Percentiles rank a stretch among this genome's conserved stretches.
Conservation (phyloP, 805 yeast genomes). For the Cyberlindnera misumaiensis region DNA sequence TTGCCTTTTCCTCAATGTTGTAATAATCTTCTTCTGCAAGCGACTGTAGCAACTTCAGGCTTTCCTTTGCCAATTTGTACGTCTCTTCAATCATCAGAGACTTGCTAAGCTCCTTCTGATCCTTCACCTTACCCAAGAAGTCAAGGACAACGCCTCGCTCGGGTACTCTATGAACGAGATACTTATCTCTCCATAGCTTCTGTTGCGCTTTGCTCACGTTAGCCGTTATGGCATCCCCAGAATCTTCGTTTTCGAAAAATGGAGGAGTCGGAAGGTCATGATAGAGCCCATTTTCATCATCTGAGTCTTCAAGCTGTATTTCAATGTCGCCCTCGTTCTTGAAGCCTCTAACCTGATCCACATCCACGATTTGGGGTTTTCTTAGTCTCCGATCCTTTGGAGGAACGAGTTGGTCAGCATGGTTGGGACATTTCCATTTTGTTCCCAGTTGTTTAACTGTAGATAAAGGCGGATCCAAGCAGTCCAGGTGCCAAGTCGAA, state of each 20-base stretch:
- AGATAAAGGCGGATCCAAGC: conserved; percentile 70
- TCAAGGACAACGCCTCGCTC: conserved; percentile 65
- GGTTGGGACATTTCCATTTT: conserved; percentile 92
- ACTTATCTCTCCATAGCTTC: conserved; percentile 26
- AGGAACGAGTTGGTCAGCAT: conserved; percentile 32
- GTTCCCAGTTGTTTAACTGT: conserved; percentile 65
- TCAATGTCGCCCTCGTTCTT: conserved; percentile 54
- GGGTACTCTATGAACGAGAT: conserved; percentile 56
- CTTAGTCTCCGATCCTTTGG: conserved; percentile 41
- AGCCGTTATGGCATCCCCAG: conserved; percentile 31
- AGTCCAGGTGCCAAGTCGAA: conserved; percentile 83
- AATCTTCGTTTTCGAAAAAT: conserved; percentile 28
- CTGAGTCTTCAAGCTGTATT: conserved; percentile 30
- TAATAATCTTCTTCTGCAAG: conserved; percentile 22
- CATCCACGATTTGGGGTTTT: conserved; percentile 48
- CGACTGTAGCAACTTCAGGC: conserved; percentile 30
- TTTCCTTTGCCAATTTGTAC: conserved; percentile 27
- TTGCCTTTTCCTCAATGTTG: conserved; percentile 26
- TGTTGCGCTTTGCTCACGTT: conserved; percentile 19
- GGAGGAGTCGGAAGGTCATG: conserved; percentile 24
- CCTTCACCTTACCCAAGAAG: conserved; percentile 47
- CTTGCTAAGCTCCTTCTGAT: conserved; percentile 25
- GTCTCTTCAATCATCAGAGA: conserved; percentile 27
- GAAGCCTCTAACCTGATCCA: conserved; percentile 44
- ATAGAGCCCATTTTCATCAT: conserved; percentile 14